phyloP scores from a whole-genome alignment of 352 stramenopile genomes.

The Pythium myriotylum region DNA sequence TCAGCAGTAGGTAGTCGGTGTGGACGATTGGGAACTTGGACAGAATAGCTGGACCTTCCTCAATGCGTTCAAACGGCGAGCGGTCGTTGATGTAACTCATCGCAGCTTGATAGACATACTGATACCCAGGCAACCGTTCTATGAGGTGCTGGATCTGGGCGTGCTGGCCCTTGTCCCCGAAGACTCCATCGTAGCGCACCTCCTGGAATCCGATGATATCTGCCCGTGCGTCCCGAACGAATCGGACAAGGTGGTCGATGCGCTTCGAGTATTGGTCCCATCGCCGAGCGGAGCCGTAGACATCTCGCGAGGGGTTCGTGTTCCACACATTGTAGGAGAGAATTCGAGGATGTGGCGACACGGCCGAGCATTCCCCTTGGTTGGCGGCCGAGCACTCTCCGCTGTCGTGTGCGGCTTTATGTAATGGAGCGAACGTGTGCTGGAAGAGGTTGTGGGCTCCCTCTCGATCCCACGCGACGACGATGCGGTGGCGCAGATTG shows the following conservation, averaged over 20 bases:
- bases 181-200: conserved; percentile 82
- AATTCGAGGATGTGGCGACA: conserved; percentile 49
- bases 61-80: conserved; percentile 70
- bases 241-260: conserved; percentile 66
- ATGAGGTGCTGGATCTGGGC: conserved; percentile 81
- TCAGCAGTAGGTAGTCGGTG: conserved; percentile 83
- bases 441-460: conserved; percentile 70
- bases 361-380: not conserved
- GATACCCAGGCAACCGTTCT: conserved; percentile 59
- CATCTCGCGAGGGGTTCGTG: conserved; percentile 76
- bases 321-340: conserved; percentile 92
- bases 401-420: not conserved
- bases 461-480: conserved; percentile 75
- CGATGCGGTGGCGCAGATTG: conserved; percentile 55
- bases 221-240: conserved; percentile 52
- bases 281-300: conserved; percentile 57
- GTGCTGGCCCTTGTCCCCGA: conserved; percentile 61
- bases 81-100: conserved; percentile 82
- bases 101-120: conserved; percentile 86
- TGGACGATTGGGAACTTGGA: conserved; percentile 79
- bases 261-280: conserved; percentile 80
- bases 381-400: not conserved
- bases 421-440: conserved; percentile 54
- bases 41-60: conserved; percentile 83
- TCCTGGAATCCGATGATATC: conserved; percentile 89